Base-by-base conservation (phyloP, 345 rosid genomes). In the Durio zibethinus region DNA sequence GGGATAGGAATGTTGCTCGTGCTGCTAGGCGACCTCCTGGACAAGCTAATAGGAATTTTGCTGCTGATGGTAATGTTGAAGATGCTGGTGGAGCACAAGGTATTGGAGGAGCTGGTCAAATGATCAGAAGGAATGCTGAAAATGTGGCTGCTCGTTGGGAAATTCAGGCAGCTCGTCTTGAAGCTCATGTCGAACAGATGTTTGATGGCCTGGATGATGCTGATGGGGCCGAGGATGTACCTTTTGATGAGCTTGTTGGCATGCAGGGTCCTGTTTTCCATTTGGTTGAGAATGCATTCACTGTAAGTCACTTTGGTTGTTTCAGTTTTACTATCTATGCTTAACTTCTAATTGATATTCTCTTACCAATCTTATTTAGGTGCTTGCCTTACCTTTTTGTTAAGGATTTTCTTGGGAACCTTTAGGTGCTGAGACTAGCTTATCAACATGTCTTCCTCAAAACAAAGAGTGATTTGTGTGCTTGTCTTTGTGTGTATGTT, bases 201-300 rank as follows among this genome's bases (percentile, higher is more conserved):
- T 93, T 96, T 87, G 99, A 96, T 88, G 99, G 97, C 53, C 81
- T 96, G 84, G 99, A 96, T 40, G 99, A 93, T 76, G 98, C 94
- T 85, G 99, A 96, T 87, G 99, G 97, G 80, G 99, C 99, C 10
- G 99, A 97, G 87, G 99, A 97, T 77, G 99, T 97, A 27, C 99
- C 99, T 57, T 97, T 97, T 79, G 99, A 97, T 63, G 99, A 97
- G 87, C 93, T 97, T 75, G 99, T 94, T 72, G 98, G 98, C 81
- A 97, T 97, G 98, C 99, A 94, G 89, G 97, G 99, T 72, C 98
- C 99, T 25, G 97, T 97, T 73, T 92, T 97, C 74, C 99, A 97
- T 89, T 91, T 97, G 86, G 97, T 97, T 86, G 99, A 97, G 85
- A 97, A 97, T 87, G 97, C 99, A 67, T 94, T 97, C 76, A 97